Evolutionary conservation across 2,329 filamentous ascomycete genomes (phyloP).

Genomic region (Colletotrichum sidae): DNA sequence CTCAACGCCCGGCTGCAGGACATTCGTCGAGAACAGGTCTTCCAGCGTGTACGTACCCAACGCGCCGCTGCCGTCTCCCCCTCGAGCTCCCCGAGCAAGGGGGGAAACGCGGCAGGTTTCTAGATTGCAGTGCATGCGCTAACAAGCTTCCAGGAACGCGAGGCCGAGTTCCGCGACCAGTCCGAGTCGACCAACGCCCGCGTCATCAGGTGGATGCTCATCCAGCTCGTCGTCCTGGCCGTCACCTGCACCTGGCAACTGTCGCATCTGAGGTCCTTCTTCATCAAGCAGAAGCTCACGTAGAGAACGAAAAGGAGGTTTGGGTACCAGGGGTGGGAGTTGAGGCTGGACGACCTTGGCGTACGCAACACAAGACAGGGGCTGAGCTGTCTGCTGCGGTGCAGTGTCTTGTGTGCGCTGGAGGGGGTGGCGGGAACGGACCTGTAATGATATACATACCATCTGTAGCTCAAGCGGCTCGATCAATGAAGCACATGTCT

Average conservation of each 20-base stretch:
- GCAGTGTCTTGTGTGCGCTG: constrained; percentile 1
- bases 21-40: constrained; percentile 93
- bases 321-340: constrained; percentile 10
- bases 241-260: constrained; percentile 97
- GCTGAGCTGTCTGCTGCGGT: background rate
- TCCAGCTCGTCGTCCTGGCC: constrained; percentile 87
- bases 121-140: constrained; percentile 2
- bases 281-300: constrained; percentile 99
- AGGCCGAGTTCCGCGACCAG: constrained; percentile 98
- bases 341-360: constrained; percentile 7
- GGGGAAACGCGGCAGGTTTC: background rate
- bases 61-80: background rate
- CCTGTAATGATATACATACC: constrained; percentile 36
- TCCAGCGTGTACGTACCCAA: constrained; percentile 78
- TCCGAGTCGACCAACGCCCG: constrained; percentile 92
- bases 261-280: constrained; percentile 94
- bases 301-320: constrained; percentile 55
- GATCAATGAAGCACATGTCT: constrained; percentile 35
- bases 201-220: constrained; percentile 92
- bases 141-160: constrained; percentile 78
- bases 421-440: constrained; percentile 13
- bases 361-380: background rate
- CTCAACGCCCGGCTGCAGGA: constrained; percentile 88
- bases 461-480: constrained; percentile 33
- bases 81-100: background rate